phyloP scores from a whole-genome alignment of 148 eudicot species.

The Spergularia marina region DNA sequence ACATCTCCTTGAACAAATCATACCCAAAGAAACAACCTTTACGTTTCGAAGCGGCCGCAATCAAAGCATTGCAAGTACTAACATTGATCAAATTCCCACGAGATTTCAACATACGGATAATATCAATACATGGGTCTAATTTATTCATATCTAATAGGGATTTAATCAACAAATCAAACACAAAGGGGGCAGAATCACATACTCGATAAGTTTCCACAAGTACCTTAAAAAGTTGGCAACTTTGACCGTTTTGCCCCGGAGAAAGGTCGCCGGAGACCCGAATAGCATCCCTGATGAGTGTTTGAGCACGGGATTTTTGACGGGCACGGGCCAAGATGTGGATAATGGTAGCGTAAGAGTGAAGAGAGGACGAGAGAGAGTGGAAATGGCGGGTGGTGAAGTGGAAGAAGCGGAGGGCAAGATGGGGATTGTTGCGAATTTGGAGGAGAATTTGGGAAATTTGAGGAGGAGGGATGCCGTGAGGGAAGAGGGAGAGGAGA shows the following conservation, averaged over 20 bases:
- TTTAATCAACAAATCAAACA: constrained; percentile 63
- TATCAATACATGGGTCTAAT: constrained; percentile 43
- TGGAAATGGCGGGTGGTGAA: constrained; percentile 38
- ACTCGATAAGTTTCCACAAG: constrained; percentile 44
- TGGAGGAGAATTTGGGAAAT: constrained; percentile 52
- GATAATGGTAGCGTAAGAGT: constrained; percentile 61
- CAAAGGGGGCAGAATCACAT: constrained; percentile 76
- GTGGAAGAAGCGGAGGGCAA: constrained; percentile 60
- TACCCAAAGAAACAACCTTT: constrained; percentile 54
- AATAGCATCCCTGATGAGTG: constrained; percentile 49
- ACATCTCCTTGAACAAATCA: constrained; percentile 49
- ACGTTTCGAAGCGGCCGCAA: constrained; percentile 31
- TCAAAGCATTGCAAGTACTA: constrained; percentile 45
- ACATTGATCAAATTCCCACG: constrained; percentile 29
- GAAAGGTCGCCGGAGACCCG: background rate
- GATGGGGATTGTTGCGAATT: constrained; percentile 56
- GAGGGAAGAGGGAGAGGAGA: constrained; percentile 50
- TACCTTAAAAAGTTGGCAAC: constrained; percentile 35
- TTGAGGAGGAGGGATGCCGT: constrained; percentile 50
- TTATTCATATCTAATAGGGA: constrained; percentile 46
- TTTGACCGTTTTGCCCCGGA: constrained; percentile 6
- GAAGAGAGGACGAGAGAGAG: constrained; percentile 45
- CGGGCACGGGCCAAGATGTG: constrained; percentile 67
- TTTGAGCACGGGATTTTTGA: constrained; percentile 38
- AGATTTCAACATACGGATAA: constrained; percentile 37